Base-by-base conservation (phyloP, 441 rosid genomes). In the Melastoma candidum region DNA sequence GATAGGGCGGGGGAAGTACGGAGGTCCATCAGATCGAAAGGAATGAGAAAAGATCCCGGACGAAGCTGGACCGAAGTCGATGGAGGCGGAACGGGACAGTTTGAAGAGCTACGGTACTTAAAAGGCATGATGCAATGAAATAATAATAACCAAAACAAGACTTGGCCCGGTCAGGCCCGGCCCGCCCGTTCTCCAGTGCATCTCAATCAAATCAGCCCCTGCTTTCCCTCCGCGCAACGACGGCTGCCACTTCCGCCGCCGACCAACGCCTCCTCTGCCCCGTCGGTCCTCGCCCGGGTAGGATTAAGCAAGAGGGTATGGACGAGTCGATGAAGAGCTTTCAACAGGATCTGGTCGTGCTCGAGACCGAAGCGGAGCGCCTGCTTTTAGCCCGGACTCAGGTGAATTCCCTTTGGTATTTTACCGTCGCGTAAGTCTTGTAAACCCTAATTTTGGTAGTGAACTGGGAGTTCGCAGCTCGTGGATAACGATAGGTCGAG, bases 351-450 rank as follows among this genome's bases (percentile, higher is more conserved):
- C 67, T 80, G 60, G 60, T 68, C 10, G 80, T 79, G 73, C 71
- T 82, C 49, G 95, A 84, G 82, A 68, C 71, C 26, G 92, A 82
- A 67, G 97, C 81, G 2, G 89, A 90, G 63, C 75, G 69, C 56
- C 80, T 84, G 50, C 77, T 86, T 12, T 51, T 86, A 46, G 82
- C 75, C 47, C 77, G 83, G 11, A 70, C 68, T 60, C 79, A 84
- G 84, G 95, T 89, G 17, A 45, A 41, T 22, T 25, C 11, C 12
- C 5, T 41, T 22, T 39, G 36, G 9, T 67, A 3, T 47, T 58
- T 61, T 49, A 49, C 0, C 1, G 27, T 39, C 11, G 26, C 11
- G 11, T 43, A 60, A 51, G 36, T 29, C 14, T 7, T 17, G 10
- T 27, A 17, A 17, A 17, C 22, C 22, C 22, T 17, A 17, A 17